phyloP scores from a whole-genome alignment of 2,329 filamentous ascomycete species.

The Mycosphaerelloides madeirae region DNA sequence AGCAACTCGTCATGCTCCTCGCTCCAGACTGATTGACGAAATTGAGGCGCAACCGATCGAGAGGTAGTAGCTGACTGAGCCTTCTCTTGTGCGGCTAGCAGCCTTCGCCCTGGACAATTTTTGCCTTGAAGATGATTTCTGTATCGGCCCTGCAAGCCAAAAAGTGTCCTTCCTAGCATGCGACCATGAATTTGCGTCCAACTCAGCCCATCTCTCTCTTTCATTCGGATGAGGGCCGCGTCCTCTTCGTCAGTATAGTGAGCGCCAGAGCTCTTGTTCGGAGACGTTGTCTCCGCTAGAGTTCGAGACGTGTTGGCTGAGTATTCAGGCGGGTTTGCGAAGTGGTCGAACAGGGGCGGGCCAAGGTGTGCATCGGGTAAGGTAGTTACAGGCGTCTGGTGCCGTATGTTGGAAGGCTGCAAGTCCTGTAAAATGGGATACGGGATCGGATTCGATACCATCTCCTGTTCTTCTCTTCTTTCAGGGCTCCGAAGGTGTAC shows the following conservation, averaged over 20 bases:
- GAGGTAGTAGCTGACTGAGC: not conserved
- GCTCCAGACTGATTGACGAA: constrained; percentile 23
- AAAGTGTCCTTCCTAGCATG: constrained; percentile 18
- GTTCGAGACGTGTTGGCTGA: constrained; percentile 18
- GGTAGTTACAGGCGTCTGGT: too few species aligned
- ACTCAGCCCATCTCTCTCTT: constrained; percentile 33
- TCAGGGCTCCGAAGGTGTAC: too few species aligned
- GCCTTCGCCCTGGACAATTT: constrained; percentile 6
- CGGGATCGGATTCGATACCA: too few species aligned
- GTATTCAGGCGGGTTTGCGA: constrained; percentile 5
- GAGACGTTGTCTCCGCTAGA: not conserved
- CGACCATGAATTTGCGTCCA: constrained; percentile 35
- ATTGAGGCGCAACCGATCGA: not conserved
- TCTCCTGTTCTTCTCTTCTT: too few species aligned
- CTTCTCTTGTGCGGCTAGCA: constrained; percentile 2
- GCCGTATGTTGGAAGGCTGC: too few species aligned
- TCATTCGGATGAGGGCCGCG: constrained; percentile 36
- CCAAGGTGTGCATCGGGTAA: too few species aligned
- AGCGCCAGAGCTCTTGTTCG: not conserved
- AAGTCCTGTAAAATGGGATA: too few species aligned
- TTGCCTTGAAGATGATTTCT: not conserved
- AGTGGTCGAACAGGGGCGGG: too few species aligned
- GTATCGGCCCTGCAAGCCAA: not conserved
- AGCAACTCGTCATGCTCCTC: constrained; percentile 35
- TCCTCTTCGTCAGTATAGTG: constrained; percentile 16